phyloP scores from a whole-genome alignment of 805 yeast genomes.

The Sugiyamaella americana region DNA sequence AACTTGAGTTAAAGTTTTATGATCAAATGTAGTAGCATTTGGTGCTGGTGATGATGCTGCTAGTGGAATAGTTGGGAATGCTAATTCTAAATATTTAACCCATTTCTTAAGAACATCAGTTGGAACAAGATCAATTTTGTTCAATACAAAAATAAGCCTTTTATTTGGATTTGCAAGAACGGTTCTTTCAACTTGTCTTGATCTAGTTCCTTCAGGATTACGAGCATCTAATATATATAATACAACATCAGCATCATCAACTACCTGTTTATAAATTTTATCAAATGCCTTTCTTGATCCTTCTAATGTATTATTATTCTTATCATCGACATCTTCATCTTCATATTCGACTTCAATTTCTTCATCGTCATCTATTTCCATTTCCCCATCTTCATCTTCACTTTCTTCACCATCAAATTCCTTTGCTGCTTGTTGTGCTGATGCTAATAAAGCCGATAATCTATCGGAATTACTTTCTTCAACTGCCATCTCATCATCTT shows the following conservation, averaged over 20 bases:
- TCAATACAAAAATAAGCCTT: constrained; percentile 76
- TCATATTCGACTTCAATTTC: constrained; percentile 41
- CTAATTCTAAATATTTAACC: constrained; percentile 68
- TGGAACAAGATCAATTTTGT: constrained; percentile 91
- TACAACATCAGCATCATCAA: constrained; percentile 86
- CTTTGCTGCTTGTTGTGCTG: constrained; percentile 84
- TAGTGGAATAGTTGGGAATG: constrained; percentile 89
- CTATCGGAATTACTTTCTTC: constrained; percentile 42
- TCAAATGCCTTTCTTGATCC: constrained; percentile 70
- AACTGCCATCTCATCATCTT: constrained; percentile 33
- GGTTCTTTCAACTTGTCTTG: constrained; percentile 85
- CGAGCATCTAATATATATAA: constrained; percentile 95
- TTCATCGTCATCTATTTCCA: constrained; percentile 35
- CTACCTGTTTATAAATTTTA: constrained; percentile 87
- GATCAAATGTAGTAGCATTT: constrained; percentile 59
- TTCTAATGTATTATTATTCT: constrained; percentile 33
- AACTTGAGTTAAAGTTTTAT: constrained; percentile 61
- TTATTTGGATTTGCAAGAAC: constrained; percentile 75
- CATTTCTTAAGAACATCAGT: constrained; percentile 76
- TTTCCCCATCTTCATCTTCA: constrained; percentile 33
- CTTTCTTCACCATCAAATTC: constrained; percentile 54
- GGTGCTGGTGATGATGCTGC: constrained; percentile 68
- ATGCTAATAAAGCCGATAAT: constrained; percentile 77
- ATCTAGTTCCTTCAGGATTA: constrained; percentile 93
- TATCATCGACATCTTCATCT: constrained; percentile 47